Conservation (phyloP, 1,284 basidiomycete genomes). For the Ceratobasidium sp. region DNA sequence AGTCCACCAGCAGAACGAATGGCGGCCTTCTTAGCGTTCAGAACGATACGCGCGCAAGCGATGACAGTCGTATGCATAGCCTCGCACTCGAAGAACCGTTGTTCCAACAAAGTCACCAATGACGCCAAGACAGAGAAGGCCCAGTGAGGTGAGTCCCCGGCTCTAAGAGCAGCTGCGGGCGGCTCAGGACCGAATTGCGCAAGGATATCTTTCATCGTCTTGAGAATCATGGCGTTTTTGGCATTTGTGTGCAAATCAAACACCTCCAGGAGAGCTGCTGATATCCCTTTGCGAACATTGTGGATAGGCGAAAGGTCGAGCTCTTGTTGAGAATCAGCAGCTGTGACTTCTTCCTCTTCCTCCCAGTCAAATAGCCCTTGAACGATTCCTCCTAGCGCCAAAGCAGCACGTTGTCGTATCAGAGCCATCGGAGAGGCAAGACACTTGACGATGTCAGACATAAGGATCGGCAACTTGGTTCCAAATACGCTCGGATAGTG, state of each 20-base stretch:
- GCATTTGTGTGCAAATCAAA: constrained; percentile 29
- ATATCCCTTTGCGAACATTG: constrained; percentile 8
- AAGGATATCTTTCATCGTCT: constrained; percentile 33
- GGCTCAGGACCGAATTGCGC: constrained; percentile 29
- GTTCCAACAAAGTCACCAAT: constrained; percentile 40
- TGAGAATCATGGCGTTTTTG: constrained; percentile 26
- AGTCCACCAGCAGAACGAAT: constrained; percentile 33
- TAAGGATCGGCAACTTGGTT: constrained; percentile 36
- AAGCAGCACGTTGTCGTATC: constrained; percentile 40
- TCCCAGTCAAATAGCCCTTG: constrained; percentile 43
- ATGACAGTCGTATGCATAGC: constrained; percentile 29
- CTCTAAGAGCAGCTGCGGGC: background rate
- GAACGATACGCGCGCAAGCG: constrained; percentile 18
- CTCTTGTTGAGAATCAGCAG: background rate
- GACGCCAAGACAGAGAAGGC: constrained; percentile 42
- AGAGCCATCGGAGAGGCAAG: constrained; percentile 14
- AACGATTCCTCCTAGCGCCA: constrained; percentile 45
- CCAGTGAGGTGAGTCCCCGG: constrained; percentile 43
- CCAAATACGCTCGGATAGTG: constrained; percentile 42
- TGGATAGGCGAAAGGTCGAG: constrained; percentile 4
- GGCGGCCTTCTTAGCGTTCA: constrained; percentile 29
- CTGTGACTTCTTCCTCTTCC: constrained; percentile 16
- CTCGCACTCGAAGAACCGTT: constrained; percentile 35
- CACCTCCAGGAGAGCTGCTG: constrained; percentile 28
- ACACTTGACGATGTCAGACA: constrained; percentile 17